phyloP scores from a whole-genome alignment of 345 rosid species.

The Physaria fendleri region DNA sequence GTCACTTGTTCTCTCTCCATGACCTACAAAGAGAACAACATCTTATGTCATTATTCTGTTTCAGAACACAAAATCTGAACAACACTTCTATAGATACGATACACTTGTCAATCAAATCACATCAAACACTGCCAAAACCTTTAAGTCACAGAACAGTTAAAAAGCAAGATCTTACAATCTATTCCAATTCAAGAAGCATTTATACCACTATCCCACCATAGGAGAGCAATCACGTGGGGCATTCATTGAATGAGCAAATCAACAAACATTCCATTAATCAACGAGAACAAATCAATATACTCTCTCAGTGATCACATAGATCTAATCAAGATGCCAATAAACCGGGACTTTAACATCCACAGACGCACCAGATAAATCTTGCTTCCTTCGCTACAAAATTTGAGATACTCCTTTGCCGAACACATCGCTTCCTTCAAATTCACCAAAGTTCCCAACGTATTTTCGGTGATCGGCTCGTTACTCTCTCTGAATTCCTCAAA shows the following conservation, averaged over 20 bases:
- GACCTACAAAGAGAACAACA: conserved; percentile 43
- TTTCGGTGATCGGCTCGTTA: conserved; percentile 50
- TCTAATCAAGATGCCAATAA: conserved; percentile 19
- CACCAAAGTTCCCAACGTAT: conserved; percentile 36
- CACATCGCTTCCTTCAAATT: conserved; percentile 44
- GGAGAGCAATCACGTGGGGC: background rate
- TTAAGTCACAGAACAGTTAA: background rate
- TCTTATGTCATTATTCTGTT: background rate
- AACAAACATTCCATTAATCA: background rate
- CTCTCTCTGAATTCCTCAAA: conserved; percentile 76
- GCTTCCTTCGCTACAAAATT: conserved; percentile 79
- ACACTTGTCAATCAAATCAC: conserved; percentile 5
- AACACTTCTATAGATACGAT: background rate
- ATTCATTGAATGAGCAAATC: background rate
- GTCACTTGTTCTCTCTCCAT: conserved; percentile 77
- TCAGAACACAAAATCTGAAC: background rate
- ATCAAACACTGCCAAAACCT: background rate
- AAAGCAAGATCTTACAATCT: conserved; percentile 9
- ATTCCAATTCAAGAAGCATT: background rate
- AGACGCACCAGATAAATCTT: conserved; percentile 85
- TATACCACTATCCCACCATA: background rate
- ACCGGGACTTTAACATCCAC: background rate
- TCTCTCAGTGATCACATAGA: conserved; percentile 35
- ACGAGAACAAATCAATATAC: background rate
- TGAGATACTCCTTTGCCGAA: conserved; percentile 59